phyloP scores from a whole-genome alignment of 495 filamentous ascomycete species.

The Hypoxylon subgilvum region DNA sequence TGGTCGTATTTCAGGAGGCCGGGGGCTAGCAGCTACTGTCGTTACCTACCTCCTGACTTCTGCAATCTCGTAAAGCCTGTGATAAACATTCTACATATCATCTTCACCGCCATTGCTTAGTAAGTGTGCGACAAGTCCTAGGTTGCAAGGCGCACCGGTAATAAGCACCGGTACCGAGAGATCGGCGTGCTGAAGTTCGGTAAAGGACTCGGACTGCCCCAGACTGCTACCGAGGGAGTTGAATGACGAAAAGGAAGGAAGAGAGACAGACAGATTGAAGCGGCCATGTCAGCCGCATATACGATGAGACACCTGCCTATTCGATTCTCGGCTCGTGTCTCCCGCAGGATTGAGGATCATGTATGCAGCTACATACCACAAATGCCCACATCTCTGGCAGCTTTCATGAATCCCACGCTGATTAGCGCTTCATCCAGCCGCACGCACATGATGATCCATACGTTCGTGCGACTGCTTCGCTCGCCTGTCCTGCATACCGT shows the following conservation, averaged over 20 bases:
- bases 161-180: slow-evolving; percentile 1
- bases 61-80: slow-evolving; percentile 1
- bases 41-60: neutral
- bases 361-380: slow-evolving; percentile 15
- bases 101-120: slow-evolving; percentile 8
- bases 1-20: neutral
- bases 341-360: slow-evolving; percentile 33
- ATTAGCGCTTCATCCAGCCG: slow-evolving; percentile 2
- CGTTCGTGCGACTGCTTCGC: slow-evolving; percentile 5
- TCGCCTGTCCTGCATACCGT: slow-evolving; percentile 3
- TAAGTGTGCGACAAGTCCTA: neutral
- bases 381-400: slow-evolving; percentile 21
- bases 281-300: neutral
- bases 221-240: slow-evolving; percentile 3
- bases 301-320: slow-evolving; percentile 24
- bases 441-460: slow-evolving; percentile 5
- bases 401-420: slow-evolving; percentile 5
- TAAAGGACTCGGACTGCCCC: slow-evolving; percentile 7
- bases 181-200: neutral
- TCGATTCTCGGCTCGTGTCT: slow-evolving; percentile 22
- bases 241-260: neutral
- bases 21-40: neutral
- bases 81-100: slow-evolving; percentile 13
- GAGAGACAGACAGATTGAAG: too few species aligned
- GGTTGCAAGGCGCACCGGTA: neutral